Base-by-base conservation (phyloP, 1,139 yeast genomes). In the Kluyveromyces sp. region DNA sequence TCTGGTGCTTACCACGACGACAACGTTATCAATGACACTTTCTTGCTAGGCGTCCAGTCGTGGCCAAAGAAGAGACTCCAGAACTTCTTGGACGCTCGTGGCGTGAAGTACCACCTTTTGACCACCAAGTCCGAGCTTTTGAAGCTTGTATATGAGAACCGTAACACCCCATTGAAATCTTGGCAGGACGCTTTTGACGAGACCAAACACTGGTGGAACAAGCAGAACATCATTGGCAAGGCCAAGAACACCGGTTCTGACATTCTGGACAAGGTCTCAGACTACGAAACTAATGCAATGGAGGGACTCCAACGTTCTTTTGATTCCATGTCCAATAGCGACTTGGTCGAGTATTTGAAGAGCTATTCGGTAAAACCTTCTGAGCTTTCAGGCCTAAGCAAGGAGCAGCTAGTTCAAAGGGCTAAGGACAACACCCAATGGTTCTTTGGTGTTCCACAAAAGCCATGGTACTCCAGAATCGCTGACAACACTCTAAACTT, bases 291-390 rank as follows among this genome's bases (percentile, higher is more conserved):
- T 17, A 40, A 41, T 36, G 49, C 48, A 7, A 36, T 46, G 9
- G 48, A 52, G 20, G 53, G 47, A 7, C 54, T 58, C 45, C 63
- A 65, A 39, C 66, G 67, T 36, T 63, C 69, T 9, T 73, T 75
- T 52, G 68, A 70, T 39, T 62, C 70, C 30, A 79, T 82, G 79
- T 66, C 77, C 18, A 70, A 69, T 33, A 69, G 72, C 28, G 86
- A 80, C 50, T 63, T 80, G 52, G 70, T 64, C 52, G 67, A 69
- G 26, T 80, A 78, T 59, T 61, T 80, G 44, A 64, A 68, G 36
- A 67, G 74, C 7, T 78, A 71, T 57, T 84, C 84, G 6, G 64
- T 71, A 43, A 61, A 64, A 22, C 43, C 54, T 12, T 60, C 61
- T n/a, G 58, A 67, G 45, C 25, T 38, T 15, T 17, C 8, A 7